Evolutionary conservation across 257 asterid genomes (phyloP).

Genomic region (Nicotiana knightiana): DNA sequence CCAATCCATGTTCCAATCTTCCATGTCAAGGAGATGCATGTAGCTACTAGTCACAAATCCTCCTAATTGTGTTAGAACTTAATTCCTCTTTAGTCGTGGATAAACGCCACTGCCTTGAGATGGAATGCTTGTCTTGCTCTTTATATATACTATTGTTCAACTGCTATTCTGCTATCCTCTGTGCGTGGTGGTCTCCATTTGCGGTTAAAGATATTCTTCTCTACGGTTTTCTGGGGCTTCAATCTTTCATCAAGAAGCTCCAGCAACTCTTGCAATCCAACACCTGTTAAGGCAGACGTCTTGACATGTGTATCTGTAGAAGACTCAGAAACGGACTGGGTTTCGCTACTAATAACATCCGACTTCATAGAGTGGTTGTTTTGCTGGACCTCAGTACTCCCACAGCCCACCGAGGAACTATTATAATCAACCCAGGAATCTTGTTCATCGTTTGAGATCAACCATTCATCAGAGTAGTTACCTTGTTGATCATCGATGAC

Average conservation of each 20-base stretch:
- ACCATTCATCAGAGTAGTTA: slow-evolving; percentile 42
- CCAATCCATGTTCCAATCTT: neutral
- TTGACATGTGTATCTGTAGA: slow-evolving; percentile 35
- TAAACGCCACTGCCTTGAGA: neutral
- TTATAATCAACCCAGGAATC: slow-evolving; percentile 42
- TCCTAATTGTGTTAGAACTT: neutral
- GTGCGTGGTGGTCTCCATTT: slow-evolving; percentile 89
- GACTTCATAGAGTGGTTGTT: slow-evolving; percentile 17
- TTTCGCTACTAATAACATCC: slow-evolving; percentile 1
- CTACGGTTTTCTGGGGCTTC: slow-evolving; percentile 26
- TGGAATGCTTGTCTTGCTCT: neutral
- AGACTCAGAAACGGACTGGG: slow-evolving; percentile 20
- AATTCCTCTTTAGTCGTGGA: neutral
- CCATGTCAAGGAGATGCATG: neutral
- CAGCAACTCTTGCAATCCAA: slow-evolving; percentile 80
- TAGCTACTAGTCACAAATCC: neutral
- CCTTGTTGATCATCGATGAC: slow-evolving; percentile 25
- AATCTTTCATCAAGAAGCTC: slow-evolving; percentile 62
- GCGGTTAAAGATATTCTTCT: slow-evolving; percentile 45
- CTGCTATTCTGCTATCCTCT: slow-evolving; percentile 41
- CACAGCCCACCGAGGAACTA: slow-evolving; percentile 36
- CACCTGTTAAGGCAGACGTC: slow-evolving; percentile 76
- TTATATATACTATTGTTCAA: slow-evolving; percentile 28
- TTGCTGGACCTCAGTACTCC: slow-evolving; percentile 23
- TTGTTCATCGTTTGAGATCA: slow-evolving; percentile 40